Evolutionary conservation across 768 basidiomycete species (phyloP).

Genomic region (Tulasnella sp.): DNA sequence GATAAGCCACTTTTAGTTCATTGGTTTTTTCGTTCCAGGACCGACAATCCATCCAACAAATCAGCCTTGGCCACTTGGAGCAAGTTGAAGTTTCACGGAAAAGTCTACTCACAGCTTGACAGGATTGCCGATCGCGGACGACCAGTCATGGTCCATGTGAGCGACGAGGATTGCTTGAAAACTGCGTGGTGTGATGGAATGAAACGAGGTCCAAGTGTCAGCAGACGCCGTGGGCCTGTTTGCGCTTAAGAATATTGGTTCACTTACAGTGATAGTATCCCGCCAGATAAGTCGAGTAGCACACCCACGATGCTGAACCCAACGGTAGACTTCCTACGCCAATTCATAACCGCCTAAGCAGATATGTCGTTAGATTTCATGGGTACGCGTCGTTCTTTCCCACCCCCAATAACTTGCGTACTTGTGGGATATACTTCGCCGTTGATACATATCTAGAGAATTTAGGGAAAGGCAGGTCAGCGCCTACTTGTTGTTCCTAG

Average conservation of each 20-base stretch:
- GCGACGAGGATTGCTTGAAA: slow-evolving; percentile 26
- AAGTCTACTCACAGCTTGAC: slow-evolving; percentile 13
- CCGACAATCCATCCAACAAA: not conserved
- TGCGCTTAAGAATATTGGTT: not conserved
- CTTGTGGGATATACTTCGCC: slow-evolving; percentile 33
- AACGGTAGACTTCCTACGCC: slow-evolving; percentile 25
- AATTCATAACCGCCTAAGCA: slow-evolving; percentile 27
- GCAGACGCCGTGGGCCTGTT: too few relatives aligned
- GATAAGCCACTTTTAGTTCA: slow-evolving; percentile 22
- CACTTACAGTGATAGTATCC: slow-evolving; percentile 21
- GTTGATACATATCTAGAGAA: slow-evolving; percentile 23
- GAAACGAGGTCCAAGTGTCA: not conserved
- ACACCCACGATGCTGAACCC: slow-evolving; percentile 27
- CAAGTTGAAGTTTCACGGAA: not conserved
- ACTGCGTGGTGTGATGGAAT: slow-evolving; percentile 13
- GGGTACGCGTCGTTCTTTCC: too few relatives aligned
- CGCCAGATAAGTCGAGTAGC: slow-evolving; percentile 29
- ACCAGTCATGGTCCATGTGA: slow-evolving; percentile 21
- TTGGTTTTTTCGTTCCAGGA: too few relatives aligned
- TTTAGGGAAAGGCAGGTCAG: not conserved
- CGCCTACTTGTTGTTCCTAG: too few relatives aligned
- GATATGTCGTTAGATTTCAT: not conserved
- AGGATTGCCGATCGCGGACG: slow-evolving; percentile 23
- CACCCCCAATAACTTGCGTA: slow-evolving; percentile 17
- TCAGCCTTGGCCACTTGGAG: not conserved